Evolutionary conservation across 2,329 filamentous ascomycete genomes (phyloP).

Genomic region (Fusarium hainanense): DNA sequence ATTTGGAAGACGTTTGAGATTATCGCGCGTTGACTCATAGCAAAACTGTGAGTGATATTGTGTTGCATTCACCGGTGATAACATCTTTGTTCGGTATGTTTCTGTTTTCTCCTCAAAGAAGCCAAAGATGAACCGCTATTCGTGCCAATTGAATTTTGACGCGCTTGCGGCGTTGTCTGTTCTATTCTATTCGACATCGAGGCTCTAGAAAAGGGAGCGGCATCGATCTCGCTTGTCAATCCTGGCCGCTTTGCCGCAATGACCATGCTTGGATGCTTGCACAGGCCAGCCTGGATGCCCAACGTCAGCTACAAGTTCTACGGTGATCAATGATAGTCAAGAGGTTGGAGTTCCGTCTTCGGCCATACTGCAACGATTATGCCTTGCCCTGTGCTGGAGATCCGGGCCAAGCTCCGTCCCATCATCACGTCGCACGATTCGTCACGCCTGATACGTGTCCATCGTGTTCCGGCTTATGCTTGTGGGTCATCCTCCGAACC

Average conservation of each 20-base stretch:
- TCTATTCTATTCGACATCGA: background rate
- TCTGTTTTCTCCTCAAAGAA: background rate
- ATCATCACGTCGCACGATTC: constrained; percentile 13
- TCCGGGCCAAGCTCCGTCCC: constrained; percentile 31
- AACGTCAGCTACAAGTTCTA: constrained; percentile 10
- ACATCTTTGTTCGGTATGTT: background rate
- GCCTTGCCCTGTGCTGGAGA: constrained; percentile 9
- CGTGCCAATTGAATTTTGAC: constrained; percentile 4
- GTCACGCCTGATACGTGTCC: constrained; percentile 33
- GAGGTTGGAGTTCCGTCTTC: constrained; percentile 5
- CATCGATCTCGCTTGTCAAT: constrained; percentile 23
- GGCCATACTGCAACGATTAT: constrained; percentile 22
- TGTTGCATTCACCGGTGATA: background rate
- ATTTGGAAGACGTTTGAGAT: background rate
- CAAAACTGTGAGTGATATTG: background rate
- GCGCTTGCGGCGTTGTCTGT: constrained; percentile 16
- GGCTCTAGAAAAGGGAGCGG: constrained; percentile 6
- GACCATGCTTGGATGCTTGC: constrained; percentile 33
- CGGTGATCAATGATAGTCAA: background rate
- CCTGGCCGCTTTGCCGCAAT: constrained; percentile 22
- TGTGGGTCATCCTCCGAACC: constrained; percentile 18
- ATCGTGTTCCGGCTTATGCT: constrained; percentile 20
- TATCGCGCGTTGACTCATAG: constrained; percentile 30
- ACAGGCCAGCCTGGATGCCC: constrained; percentile 36
- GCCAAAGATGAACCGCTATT: background rate